These are phyloP conservation scores for Avicennia marina DNA, from an alignment of 257 asterid genomes.

Conservation along the genomic window DNA sequence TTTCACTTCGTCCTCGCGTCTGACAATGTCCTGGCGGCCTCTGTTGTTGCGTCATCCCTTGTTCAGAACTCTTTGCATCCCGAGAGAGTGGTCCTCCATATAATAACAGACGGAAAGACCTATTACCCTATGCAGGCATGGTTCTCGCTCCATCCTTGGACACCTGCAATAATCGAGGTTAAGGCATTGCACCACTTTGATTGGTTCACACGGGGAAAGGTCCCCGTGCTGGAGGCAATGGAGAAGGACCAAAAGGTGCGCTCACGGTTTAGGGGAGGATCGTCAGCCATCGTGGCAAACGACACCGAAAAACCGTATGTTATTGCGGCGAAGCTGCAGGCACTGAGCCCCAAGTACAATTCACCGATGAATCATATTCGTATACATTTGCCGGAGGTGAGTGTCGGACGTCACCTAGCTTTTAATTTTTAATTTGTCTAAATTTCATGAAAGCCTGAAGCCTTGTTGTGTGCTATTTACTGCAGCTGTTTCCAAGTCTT, in stretches of 20 bases:
- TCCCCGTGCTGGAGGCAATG: conserved; percentile 96
- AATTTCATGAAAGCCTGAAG: neutral
- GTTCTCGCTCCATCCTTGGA: conserved; percentile 76
- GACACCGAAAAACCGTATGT: conserved; percentile 70
- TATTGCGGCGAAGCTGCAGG: conserved; percentile 93
- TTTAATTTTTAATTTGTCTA: no score
- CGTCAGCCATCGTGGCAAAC: conserved; percentile 81
- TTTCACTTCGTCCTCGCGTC: conserved; percentile 90
- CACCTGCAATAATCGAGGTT: conserved; percentile 82
- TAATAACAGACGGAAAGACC: conserved; percentile 85
- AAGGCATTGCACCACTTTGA: conserved; percentile 90
- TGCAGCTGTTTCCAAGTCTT: conserved; percentile 90
- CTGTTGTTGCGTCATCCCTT: conserved; percentile 89
- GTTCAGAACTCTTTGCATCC: conserved; percentile 66
- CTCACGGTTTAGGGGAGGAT: conserved; percentile 84
- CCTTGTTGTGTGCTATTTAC: conserved; percentile 1
- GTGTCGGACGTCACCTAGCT: conserved; percentile 5
- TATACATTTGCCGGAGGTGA: conserved; percentile 90
- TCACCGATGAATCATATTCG: conserved; percentile 92
- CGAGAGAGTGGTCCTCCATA: conserved; percentile 59
- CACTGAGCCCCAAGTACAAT: conserved; percentile 88
- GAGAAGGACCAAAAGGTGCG: conserved; percentile 87
- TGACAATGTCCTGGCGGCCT: conserved; percentile 89
- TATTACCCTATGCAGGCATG: conserved; percentile 95
- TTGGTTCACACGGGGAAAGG: conserved; percentile 89